Evolutionary conservation across 768 basidiomycete species (phyloP), one percentile per base, ranked within the genome.

Genomic region (Dacryopinax primogenitus): DNA sequence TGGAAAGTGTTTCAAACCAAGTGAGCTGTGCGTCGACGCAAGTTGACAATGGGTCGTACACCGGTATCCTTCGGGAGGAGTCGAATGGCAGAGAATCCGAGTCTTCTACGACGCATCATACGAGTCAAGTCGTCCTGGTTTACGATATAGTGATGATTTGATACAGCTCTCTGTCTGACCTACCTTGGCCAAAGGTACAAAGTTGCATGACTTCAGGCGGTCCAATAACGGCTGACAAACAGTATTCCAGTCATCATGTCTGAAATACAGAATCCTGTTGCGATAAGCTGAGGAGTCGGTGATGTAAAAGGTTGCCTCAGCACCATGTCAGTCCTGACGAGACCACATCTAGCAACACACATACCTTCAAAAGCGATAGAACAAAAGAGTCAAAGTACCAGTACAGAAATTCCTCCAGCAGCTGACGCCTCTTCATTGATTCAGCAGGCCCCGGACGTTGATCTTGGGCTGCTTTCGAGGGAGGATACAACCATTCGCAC

Each of bases 341-440:
- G n/a, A 11, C 2, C n/a, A 18, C 36, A 11, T 32, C 15, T 58
- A 58, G 23, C 9, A 33, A 37, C 3, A 18, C 21, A 72, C 81
- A 47, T 67, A 90, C 95, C 78, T 83, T 87, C 34, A 98, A 73
- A 3, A 98, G 76, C 0, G 88, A 83, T 2, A 88, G 73, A 6
- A 98, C 74, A 73, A 94, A 92, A 0, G 84, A 86, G 71, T 93
- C 88, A 66, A 96, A 90, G 69, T 92, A 86, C 96, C 96, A 99
- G 72, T 85, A 88, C n/a, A 97, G 65, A 71, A 95, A 91, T 62
- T 97, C 91, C 72, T 90, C 85, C 0, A 93, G 71, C 15, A 98
- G 74, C 71, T 92, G 86, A n/a, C 83, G 79, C 18, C 91, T 81
- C 73, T 92, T 96, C 33, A 83, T 69, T 1, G 83, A 76, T 70